phyloP scores from a whole-genome alignment of 140 eudicot species.

The Oenanthe javanica region DNA sequence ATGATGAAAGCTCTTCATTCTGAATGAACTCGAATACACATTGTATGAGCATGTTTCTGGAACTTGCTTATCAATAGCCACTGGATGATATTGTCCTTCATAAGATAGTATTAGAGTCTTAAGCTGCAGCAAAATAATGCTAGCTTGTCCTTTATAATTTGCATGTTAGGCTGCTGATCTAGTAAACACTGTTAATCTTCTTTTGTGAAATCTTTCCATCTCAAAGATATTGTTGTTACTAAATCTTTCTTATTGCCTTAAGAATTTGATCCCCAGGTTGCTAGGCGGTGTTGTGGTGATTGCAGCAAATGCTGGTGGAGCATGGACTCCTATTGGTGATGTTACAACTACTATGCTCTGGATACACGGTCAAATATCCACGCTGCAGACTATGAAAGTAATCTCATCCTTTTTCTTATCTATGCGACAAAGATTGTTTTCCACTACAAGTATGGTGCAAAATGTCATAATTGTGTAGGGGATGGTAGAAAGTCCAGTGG shows the following conservation, averaged over 20 bases:
- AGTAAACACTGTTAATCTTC: neutral
- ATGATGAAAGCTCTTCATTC: neutral
- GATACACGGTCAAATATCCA: conserved; percentile 98
- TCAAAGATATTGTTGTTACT: neutral
- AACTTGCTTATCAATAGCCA: neutral
- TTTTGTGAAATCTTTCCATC: neutral
- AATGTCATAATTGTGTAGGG: neutral
- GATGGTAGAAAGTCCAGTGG: neutral
- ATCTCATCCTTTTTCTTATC: neutral
- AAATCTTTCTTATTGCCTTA: neutral
- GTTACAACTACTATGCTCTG: conserved; percentile 99
- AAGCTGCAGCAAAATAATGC: neutral
- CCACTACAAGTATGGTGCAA: neutral
- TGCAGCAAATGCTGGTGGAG: conserved; percentile 99
- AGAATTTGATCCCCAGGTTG: conserved; percentile 42
- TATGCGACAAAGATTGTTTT: neutral
- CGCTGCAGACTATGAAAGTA: conserved; percentile 89
- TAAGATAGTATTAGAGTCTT: neutral
- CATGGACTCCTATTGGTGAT: conserved; percentile 99
- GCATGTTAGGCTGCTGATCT: neutral
- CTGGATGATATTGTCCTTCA: neutral
- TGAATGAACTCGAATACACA: neutral
- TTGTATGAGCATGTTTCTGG: neutral
- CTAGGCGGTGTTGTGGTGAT: conserved; percentile 94
- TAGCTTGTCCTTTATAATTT: neutral